phyloP scores from a whole-genome alignment of 2,329 filamentous ascomycete species.

The Chrysoporthe deuterocubensis region DNA sequence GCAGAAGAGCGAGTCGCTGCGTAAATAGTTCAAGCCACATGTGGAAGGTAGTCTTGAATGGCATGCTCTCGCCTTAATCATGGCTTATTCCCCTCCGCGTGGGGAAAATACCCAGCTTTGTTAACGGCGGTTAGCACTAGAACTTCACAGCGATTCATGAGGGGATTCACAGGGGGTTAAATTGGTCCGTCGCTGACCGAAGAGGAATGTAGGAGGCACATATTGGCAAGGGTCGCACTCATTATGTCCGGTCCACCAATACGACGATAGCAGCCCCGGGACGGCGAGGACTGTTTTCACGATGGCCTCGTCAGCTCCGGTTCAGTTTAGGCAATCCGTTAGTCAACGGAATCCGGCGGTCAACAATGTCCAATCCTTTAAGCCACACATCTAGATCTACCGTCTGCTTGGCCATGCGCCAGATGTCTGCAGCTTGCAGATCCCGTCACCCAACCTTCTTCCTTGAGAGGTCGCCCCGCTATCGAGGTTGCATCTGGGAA shows the following conservation, averaged over 20 bases:
- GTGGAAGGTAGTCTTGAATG: conserved; percentile 1
- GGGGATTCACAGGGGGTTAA: conserved; percentile 10
- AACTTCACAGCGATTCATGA: background rate
- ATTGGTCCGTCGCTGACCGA: conserved; percentile 17
- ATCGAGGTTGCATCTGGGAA: background rate
- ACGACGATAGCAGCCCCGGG: background rate
- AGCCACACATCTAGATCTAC: background rate
- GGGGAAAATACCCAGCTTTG: background rate
- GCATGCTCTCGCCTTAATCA: no score
- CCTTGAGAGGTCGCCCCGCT: background rate
- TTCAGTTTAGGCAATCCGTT: background rate
- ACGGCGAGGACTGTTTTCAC: background rate
- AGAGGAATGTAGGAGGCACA: conserved; percentile 10
- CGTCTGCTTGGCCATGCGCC: background rate
- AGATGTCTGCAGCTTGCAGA: background rate
- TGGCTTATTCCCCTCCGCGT: background rate
- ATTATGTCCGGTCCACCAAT: conserved; percentile 11
- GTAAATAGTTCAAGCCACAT: background rate
- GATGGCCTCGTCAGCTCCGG: conserved; percentile 5
- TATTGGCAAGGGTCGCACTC: conserved; percentile 3
- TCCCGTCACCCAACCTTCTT: conserved; percentile 3
- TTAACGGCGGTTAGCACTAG: background rate
- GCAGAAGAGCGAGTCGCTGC: background rate
- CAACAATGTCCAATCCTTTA: background rate
- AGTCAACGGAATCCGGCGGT: background rate